Conservation (phyloP, 345 rosid species). For the Atalantia buxifolia region DNA sequence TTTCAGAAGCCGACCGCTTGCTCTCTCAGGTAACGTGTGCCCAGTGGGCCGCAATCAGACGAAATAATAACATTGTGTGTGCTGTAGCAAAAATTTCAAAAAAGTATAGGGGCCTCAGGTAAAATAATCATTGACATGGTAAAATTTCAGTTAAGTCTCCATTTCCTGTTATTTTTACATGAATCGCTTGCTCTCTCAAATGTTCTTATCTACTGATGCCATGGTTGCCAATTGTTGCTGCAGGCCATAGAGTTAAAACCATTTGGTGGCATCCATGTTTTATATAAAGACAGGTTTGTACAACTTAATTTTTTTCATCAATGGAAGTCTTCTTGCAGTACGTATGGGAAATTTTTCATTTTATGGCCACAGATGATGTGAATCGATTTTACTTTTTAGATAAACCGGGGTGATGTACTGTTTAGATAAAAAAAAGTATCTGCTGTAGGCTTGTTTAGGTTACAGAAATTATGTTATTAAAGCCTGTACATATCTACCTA, state of each 20-base stretch:
- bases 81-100: no score
- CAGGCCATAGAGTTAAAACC: conserved; percentile 73
- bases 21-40: conserved; percentile 52
- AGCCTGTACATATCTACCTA: not conserved
- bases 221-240: conserved; percentile 29
- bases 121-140: no score
- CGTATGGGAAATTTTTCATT: not conserved
- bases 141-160: no score
- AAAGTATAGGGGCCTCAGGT: no score
- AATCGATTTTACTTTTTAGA: not conserved
- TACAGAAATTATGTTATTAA: not conserved
- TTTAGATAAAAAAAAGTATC: not conserved
- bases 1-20: conserved; percentile 46
- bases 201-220: not conserved
- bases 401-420: not conserved
- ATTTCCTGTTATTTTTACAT: no score
- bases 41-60: no score
- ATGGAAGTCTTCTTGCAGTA: not conserved
- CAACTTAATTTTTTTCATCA: not conserved
- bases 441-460: not conserved
- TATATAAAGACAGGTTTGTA: conserved; percentile 64
- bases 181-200: conserved; percentile 53
- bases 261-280: conserved; percentile 66
- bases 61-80: no score
- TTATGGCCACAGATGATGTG: not conserved